Evolutionary conservation across 768 basidiomycete genomes (phyloP).

Genomic region (Rhizopogon sp.): DNA sequence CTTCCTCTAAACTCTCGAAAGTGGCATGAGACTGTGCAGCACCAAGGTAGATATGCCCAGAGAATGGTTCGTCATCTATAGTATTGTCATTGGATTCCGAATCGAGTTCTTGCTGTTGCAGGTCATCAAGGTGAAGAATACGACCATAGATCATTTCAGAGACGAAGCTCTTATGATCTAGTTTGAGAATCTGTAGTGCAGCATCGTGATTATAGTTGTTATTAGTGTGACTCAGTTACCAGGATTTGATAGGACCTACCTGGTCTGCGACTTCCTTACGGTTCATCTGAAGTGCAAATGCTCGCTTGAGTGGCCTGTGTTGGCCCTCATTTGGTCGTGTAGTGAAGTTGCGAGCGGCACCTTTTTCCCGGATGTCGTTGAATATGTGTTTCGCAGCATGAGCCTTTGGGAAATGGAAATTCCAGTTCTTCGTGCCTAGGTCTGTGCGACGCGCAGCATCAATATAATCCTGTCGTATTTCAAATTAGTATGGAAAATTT

Average conservation of each 20-base stretch:
- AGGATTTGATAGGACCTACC: not conserved
- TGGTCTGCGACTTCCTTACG: not conserved
- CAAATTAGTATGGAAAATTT: too few species aligned
- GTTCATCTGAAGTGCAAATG: not conserved
- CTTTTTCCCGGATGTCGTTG: not conserved
- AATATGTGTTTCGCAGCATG: not conserved
- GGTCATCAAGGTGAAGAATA: not conserved
- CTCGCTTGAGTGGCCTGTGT: not conserved
- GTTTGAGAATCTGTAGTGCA: not conserved
- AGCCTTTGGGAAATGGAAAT: not conserved
- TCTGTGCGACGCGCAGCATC: not conserved
- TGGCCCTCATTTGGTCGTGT: not conserved
- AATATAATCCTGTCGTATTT: not conserved
- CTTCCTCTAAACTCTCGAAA: too few species aligned
- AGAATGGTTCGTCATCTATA: too few species aligned
- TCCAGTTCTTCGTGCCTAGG: not conserved
- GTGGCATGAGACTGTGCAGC: too few species aligned
- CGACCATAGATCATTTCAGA: not conserved
- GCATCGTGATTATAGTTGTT: too few species aligned
- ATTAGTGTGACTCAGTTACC: too few species aligned
- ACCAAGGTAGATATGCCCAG: too few species aligned
- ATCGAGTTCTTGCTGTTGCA: too few species aligned
- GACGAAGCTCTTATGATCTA: not conserved
- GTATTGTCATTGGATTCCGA: too few species aligned
- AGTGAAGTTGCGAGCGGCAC: not conserved